Conservation (phyloP, 1,284 basidiomycete species). For the Naganishia sp. region DNA sequence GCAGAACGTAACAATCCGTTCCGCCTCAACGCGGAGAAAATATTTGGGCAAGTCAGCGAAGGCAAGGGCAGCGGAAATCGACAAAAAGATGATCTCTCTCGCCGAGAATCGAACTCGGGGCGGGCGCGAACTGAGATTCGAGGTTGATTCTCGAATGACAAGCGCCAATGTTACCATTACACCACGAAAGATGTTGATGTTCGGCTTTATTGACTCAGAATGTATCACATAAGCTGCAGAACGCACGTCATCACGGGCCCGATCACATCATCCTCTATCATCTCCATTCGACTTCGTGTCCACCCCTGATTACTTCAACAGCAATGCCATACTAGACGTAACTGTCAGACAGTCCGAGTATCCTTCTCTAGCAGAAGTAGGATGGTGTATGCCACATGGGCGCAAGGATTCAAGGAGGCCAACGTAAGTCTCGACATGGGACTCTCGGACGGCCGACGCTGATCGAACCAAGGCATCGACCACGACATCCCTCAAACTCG, state of each 20-base stretch:
- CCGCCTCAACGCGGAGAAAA: too few species aligned
- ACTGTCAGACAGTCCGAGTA: too few species aligned
- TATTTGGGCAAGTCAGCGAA: too few species aligned
- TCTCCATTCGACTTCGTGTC: not conserved
- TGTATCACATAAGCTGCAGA: not conserved
- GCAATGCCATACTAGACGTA: not conserved
- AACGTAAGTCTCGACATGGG: slow-evolving; percentile 11
- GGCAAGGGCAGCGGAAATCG: too few species aligned
- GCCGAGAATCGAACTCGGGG: slow-evolving; percentile 29
- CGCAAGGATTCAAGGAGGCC: slow-evolving; percentile 29
- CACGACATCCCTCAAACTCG: slow-evolving; percentile 43
- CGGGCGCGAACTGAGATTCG: not conserved
- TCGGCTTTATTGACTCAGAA: not conserved
- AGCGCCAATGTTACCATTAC: slow-evolving; percentile 29
- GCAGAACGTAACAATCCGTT: too few species aligned
- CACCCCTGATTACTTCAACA: not conserved
- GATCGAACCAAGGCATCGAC: slow-evolving; percentile 39
- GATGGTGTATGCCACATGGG: slow-evolving; percentile 33
- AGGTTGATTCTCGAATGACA: not conserved
- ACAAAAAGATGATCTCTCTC: slow-evolving; percentile 20
- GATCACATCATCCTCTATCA: not conserved
- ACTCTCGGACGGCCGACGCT: not conserved
- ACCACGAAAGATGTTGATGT: slow-evolving; percentile 1
- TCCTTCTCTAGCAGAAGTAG: not conserved
- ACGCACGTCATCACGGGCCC: not conserved